phyloP scores from a whole-genome alignment of 257 asterid species.

The Solanum megistacrolobum region DNA sequence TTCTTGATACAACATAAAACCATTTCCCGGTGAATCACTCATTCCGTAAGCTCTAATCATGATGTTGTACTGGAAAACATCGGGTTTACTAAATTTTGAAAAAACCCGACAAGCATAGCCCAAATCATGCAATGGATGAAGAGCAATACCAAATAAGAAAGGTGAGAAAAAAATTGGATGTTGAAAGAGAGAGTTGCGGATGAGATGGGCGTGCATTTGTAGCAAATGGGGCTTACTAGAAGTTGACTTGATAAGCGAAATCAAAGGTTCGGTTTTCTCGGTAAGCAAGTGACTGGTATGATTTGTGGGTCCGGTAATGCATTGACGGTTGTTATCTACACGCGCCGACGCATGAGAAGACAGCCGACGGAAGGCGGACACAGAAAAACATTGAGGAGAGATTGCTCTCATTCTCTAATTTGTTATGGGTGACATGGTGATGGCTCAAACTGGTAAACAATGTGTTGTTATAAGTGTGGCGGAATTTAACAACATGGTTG shows the following conservation, averaged over 20 bases:
- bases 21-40: slow-evolving; percentile 31
- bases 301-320: neutral
- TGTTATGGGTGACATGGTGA: neutral
- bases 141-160: slow-evolving; percentile 48
- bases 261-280: slow-evolving; percentile 17
- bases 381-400: neutral
- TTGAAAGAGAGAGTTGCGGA: slow-evolving; percentile 36
- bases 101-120: slow-evolving; percentile 39
- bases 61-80: slow-evolving; percentile 37
- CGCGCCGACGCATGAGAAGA: neutral
- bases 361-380: neutral
- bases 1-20: slow-evolving; percentile 37
- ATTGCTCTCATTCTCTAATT: neutral
- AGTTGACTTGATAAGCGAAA: slow-evolving; percentile 52
- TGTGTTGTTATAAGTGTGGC: neutral
- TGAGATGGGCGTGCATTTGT: slow-evolving; percentile 58
- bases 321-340: neutral
- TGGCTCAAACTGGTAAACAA: neutral
- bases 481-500: no score
- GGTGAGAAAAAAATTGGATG: slow-evolving; percentile 41
- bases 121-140: slow-evolving; percentile 43
- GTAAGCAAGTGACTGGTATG: neutral
- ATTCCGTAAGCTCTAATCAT: slow-evolving; percentile 62
- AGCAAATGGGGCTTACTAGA: slow-evolving; percentile 35
- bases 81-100: slow-evolving; percentile 32